Conservation (phyloP, 805 yeast species). For the Wickerhamiella sorbophila region DNA sequence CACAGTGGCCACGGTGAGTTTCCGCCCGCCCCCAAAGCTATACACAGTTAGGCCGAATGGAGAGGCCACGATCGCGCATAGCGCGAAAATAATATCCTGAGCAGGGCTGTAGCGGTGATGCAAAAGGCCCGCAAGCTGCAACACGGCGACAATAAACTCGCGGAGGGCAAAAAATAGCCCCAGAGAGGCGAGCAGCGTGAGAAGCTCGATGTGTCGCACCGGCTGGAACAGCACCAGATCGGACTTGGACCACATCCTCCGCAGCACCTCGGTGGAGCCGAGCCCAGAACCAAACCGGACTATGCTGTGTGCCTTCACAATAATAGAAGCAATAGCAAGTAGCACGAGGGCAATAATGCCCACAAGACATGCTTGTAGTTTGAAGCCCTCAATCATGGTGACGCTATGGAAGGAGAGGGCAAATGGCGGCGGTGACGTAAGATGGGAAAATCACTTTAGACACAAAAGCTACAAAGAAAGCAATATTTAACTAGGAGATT, state of each 20-base stretch:
- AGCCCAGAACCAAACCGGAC: conserved; percentile 19
- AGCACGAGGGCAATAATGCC: conserved; percentile 12
- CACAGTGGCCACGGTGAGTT: neutral
- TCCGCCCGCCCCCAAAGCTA: conserved; percentile 13
- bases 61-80: neutral
- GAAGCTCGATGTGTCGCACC: conserved; percentile 9
- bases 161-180: conserved; percentile 11
- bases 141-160: conserved; percentile 9
- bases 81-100: conserved; percentile 8
- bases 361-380: neutral
- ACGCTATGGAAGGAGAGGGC: too few relatives aligned
- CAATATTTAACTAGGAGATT: too few relatives aligned
- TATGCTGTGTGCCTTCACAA: conserved; percentile 15
- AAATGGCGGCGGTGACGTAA: too few relatives aligned
- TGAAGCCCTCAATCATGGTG: neutral
- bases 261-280: conserved; percentile 15
- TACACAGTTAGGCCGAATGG: conserved; percentile 13
- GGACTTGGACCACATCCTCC: conserved; percentile 19
- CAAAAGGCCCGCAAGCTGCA: neutral
- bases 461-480: too few relatives aligned
- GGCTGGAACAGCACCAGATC: conserved; percentile 17
- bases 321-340: conserved; percentile 12
- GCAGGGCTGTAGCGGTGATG: neutral
- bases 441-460: too few relatives aligned
- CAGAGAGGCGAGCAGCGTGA: conserved; percentile 10